A percentile compares a stretch with the other conserved stretches of the same genome.
These are phyloP conservation scores for Aspergillus cejpii DNA, from an alignment of 2,329 filamentous ascomycete species.

Conservation along the genomic window DNA sequence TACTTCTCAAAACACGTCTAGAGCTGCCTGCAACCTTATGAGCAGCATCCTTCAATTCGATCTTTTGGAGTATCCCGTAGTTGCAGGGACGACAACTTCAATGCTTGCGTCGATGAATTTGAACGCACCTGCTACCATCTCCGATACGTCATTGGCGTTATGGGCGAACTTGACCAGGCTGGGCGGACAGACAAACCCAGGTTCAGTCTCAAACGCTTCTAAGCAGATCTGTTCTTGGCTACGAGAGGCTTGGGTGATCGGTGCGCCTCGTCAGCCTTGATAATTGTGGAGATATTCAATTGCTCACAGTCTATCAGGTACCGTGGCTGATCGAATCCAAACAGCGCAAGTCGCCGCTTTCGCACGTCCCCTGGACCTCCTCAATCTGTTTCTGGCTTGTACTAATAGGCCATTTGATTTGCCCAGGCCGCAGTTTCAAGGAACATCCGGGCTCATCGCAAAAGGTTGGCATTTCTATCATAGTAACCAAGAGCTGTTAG, in stretches of 20 bases:
- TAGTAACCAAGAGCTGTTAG: constrained; percentile 38
- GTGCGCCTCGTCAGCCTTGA: constrained; percentile 45
- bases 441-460: constrained; percentile 26
- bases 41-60: constrained; percentile 58
- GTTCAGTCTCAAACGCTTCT: constrained; percentile 59
- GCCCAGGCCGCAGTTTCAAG: constrained; percentile 18
- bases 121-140: constrained; percentile 68
- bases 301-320: constrained; percentile 39
- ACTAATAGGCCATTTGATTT: constrained; percentile 48
- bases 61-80: constrained; percentile 60
- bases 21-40: constrained; percentile 70
- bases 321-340: constrained; percentile 56
- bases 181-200: constrained; percentile 61
- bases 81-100: constrained; percentile 63
- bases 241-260: constrained; percentile 72
- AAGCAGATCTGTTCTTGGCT: constrained; percentile 75
- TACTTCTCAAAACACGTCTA: constrained; percentile 62
- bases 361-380: constrained; percentile 58
- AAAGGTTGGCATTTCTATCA: constrained; percentile 39
- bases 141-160: constrained; percentile 70
- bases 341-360: constrained; percentile 59
- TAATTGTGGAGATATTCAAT: constrained; percentile 9
- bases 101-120: constrained; percentile 72
- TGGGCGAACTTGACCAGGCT: constrained; percentile 64
- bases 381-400: constrained; percentile 63